Base-by-base conservation (phyloP, 2,329 filamentous ascomycete species). In the Stachybotrys elegans region DNA sequence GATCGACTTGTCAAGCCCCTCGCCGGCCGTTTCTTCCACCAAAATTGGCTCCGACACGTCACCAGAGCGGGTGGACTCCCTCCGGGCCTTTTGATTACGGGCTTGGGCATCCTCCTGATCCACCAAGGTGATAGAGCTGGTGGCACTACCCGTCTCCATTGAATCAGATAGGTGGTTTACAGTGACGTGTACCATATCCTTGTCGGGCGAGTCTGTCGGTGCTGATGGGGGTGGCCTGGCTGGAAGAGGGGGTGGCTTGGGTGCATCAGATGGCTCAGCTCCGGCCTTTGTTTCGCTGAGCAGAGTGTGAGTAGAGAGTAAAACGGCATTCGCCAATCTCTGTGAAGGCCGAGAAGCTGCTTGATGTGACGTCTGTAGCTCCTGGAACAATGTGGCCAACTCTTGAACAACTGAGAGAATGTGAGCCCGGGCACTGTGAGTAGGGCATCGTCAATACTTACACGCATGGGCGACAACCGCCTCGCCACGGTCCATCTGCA, bases 281-380 rank as follows among this genome's bases (percentile, higher is more conserved):
- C 55, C 37, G 42, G 55, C 52, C 43, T 63, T 65, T 2, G 57
- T 44, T 21, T 59, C 57, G 20, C 60, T 60, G 5, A 68, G 56
- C 5, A 68, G 54, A 2, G 63, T 64, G 34, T 65, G 63, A 0
- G 70, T 73, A 4, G 72, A 72, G 2, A 88, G 79, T 19, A 95
- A 72, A 1, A 90, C 90, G 31, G 91, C 78, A 40, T 89, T 84
- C 21, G 90, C 90, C 25, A 96, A 75, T 51, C 88, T 81, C 53
- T 86, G 83, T 4, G 83, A 82, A 2, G 90, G 90, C 35, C 75
- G 79, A 22, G 91, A 81, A 14, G 77, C 83, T 11, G 73, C 67
- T 32, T 74, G 70, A 5, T 78, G 68, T 2, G 84, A 82, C 2
- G 72, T 76, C 47, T 85, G 82, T 58, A 95, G 81, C 46, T 81